Percentiles rank a stretch among this genome's conserved stretches.
phyloP scores from a whole-genome alignment of 176 grass and related monocot species.

The Saccharum spontaneum region DNA sequence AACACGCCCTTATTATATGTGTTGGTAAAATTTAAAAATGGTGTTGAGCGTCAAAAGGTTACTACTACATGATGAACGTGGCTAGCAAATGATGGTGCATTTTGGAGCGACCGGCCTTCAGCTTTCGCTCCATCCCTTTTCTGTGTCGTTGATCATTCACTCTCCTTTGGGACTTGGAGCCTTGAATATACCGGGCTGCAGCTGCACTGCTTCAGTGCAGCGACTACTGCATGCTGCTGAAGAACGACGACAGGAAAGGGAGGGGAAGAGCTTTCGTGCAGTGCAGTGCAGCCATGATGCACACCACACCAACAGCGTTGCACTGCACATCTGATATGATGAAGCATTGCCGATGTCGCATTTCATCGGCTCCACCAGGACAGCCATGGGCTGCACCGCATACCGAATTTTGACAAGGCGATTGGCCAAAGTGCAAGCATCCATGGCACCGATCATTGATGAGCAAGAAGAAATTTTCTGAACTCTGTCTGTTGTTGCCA shows the following conservation, averaged over 20 bases:
- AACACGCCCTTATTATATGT: not conserved
- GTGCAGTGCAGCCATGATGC: not conserved
- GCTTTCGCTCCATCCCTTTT: conserved; percentile 36
- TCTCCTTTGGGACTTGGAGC: conserved; percentile 21
- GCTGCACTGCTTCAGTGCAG: not conserved
- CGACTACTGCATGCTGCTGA: not conserved
- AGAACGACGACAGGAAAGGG: not conserved
- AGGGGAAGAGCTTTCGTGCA: not conserved
- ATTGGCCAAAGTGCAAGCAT: conserved; percentile 3
- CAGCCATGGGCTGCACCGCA: not conserved
- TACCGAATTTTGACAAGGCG: not conserved
- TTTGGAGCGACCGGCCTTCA: conserved; percentile 31
- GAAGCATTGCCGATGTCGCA: not conserved
- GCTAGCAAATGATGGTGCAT: conserved; percentile 33
- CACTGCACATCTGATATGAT: not conserved
- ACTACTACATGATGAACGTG: not conserved
- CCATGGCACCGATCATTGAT: not conserved
- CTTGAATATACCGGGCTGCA: not conserved
- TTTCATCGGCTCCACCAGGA: not conserved
- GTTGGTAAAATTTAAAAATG: conserved; percentile 27
- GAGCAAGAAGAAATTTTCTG: not conserved
- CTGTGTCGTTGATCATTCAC: not conserved
- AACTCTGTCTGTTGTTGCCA: not conserved
- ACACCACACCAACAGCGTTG: not conserved
- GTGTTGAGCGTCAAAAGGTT: conserved; percentile 40